These are phyloP conservation scores for Paecilomyces formosus DNA, from an alignment of 2,329 filamentous ascomycete genomes.

Conservation along the genomic window DNA sequence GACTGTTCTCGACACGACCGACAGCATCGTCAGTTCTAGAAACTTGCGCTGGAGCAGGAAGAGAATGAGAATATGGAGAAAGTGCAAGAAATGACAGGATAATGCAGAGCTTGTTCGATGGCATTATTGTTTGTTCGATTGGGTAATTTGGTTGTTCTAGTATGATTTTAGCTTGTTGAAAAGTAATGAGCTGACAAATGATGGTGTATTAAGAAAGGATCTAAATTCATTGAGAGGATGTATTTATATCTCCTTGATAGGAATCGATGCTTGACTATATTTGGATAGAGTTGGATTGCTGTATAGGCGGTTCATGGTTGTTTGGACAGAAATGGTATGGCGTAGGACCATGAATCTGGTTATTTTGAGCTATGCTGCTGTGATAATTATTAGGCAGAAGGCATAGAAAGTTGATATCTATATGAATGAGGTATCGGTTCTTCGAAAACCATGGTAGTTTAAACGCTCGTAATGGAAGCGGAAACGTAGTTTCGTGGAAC, in stretches of 20 bases:
- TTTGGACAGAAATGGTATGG: neutral
- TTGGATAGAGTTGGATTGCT: neutral
- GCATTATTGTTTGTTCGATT: neutral
- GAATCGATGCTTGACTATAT: neutral
- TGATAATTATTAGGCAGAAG: neutral
- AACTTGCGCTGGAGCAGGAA: neutral
- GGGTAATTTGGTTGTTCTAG: neutral
- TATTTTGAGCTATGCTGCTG: neutral
- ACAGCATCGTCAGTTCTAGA: neutral
- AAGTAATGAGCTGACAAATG: neutral
- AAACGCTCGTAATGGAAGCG: neutral
- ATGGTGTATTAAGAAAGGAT: neutral
- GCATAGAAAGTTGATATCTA: neutral
- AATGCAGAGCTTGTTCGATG: neutral
- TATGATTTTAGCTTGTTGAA: neutral
- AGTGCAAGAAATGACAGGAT: neutral
- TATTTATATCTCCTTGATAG: neutral
- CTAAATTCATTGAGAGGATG: neutral
- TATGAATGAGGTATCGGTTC: neutral
- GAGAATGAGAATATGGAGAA: neutral
- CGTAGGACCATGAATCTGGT: neutral
- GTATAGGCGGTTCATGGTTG: neutral
- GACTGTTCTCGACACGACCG: neutral
- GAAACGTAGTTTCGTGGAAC: neutral
- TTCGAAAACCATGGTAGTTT: neutral